Evolutionary conservation across 2,329 filamentous ascomycete species (phyloP), one percentile per base, ranked within the genome.

Genomic region (Sarocladiaceae sp.): DNA sequence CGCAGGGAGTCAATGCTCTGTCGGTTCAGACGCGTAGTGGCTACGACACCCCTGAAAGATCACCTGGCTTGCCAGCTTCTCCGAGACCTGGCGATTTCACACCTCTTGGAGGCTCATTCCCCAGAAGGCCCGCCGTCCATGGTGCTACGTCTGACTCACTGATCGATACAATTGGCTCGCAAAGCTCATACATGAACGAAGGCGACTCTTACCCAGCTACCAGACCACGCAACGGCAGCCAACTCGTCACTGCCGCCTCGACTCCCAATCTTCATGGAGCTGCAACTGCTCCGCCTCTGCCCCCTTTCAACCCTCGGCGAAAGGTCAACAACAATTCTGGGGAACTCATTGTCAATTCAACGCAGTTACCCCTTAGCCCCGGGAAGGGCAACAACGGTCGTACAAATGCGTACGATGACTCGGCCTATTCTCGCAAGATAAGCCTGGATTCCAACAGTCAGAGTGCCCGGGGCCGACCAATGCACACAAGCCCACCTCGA

Each of bases 261-360:
- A 68, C 68, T 5, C 67, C 71, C 1, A 70, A 71, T 53, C 56
- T 72, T 37, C 69, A 70, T 44, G 40, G 22, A 15, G 40, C 40
- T 5, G 61, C 63, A 5, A 63, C 60, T 11, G 71, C 68, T 2
- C 79, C 80, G 2, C 80, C 80, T 2, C 54, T 84, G 31, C 80
- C 80, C 2, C 79, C 80, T 2, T 79, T 84, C 61, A 83, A 83
- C 60, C 80, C 80, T 25, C 72, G 78, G 47, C 74, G 80, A 10
- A 73, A 77, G 51, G 52, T 17, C 18, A 53, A 18, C n/a, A 56
- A 55, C 53, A 53, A 33, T n/a, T n/a, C n/a, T n/a, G 28, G 37
- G 17, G 47, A 50, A 18, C 20, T 50, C 12, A 50, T 22, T 15
- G 47, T 31, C 6, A 37, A 20, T 20, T 37, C 47, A 20, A 18